phyloP scores from a whole-genome alignment of 1,139 yeast genomes.

The Geotrichum phurueaensis region DNA sequence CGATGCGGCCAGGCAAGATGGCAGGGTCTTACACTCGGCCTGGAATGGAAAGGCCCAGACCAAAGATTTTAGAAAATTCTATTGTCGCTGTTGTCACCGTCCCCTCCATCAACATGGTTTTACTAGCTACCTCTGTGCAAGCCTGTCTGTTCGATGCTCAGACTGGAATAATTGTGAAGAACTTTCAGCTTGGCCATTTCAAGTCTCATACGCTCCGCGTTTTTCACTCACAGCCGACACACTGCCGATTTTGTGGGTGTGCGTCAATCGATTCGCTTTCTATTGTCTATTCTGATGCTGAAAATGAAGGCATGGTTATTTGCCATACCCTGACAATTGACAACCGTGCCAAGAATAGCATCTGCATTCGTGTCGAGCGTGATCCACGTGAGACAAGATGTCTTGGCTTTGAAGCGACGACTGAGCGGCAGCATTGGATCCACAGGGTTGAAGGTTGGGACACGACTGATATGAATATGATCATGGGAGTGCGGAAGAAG shows the following conservation, averaged over 20 bases:
- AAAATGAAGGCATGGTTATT: conserved; percentile 48
- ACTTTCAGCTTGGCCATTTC: conserved; percentile 55
- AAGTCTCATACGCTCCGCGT: conserved; percentile 57
- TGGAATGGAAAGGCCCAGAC: conserved; percentile 12
- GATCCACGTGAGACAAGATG: conserved; percentile 89
- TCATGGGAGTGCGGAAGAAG: conserved; percentile 61
- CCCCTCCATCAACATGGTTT: conserved; percentile 31
- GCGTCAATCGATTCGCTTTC: conserved; percentile 71
- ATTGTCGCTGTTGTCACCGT: conserved; percentile 25
- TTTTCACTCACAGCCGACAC: conserved; percentile 78
- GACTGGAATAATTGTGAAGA: conserved; percentile 58
- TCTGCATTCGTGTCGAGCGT: conserved; percentile 84
- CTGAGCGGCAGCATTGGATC: conserved; percentile 65
- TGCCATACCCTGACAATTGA: conserved; percentile 70
- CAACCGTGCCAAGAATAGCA: conserved; percentile 69
- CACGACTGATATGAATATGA: conserved; percentile 66
- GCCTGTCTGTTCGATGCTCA: conserved; percentile 59
- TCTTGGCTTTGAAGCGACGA: conserved; percentile 70
- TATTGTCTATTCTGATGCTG: conserved; percentile 60
- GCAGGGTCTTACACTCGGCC: conserved; percentile 4
- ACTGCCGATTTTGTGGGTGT: conserved; percentile 87
- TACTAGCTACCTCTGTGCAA: conserved; percentile 25
- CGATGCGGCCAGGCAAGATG: conserved; percentile 12
- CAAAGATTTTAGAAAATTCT: conserved; percentile 19
- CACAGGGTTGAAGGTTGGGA: conserved; percentile 70